A percentile compares a stretch with the other conserved stretches of the same genome.
Conservation (phyloP, 345 rosid genomes). For the Gossypium thurberi region DNA sequence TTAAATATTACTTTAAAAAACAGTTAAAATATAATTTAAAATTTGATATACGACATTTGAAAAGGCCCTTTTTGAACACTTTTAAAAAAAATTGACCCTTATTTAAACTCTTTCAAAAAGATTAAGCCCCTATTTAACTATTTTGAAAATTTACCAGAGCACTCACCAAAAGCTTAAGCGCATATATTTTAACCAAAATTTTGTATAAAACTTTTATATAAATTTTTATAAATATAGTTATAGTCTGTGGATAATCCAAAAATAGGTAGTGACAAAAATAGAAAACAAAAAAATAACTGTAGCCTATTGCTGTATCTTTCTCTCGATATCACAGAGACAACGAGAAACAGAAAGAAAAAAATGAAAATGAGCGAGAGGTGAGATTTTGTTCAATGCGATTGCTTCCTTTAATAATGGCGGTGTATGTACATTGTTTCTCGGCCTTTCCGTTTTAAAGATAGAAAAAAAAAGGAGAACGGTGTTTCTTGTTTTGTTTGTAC, state of each 20-base stretch:
- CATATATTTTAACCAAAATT: too few species aligned
- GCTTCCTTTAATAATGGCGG: constrained; percentile 2
- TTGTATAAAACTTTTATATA: too few species aligned
- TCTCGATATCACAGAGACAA: not conserved
- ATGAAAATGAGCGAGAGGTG: not conserved
- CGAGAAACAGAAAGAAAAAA: not conserved
- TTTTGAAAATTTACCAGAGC: too few species aligned
- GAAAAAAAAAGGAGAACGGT: not conserved
- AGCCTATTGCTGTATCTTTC: not conserved
- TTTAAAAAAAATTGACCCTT: rapidly evolving
- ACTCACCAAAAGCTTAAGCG: too few species aligned
- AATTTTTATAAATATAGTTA: too few species aligned
- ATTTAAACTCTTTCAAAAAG: too few species aligned
- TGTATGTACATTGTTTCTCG: not conserved
- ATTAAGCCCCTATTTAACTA: too few species aligned
- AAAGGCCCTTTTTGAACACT: rapidly evolving
- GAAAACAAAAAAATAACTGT: not conserved
- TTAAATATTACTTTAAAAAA: rapidly evolving
- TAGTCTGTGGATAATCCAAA: not conserved
- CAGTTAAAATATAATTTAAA: too few species aligned
- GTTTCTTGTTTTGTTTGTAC: not conserved
- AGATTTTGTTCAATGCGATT: not conserved
- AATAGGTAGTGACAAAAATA: not conserved
- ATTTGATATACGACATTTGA: too few species aligned
- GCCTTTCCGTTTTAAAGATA: not conserved